phyloP scores from a whole-genome alignment of 2,329 filamentous ascomycete species.

The Pseudogymnoascus sp. region DNA sequence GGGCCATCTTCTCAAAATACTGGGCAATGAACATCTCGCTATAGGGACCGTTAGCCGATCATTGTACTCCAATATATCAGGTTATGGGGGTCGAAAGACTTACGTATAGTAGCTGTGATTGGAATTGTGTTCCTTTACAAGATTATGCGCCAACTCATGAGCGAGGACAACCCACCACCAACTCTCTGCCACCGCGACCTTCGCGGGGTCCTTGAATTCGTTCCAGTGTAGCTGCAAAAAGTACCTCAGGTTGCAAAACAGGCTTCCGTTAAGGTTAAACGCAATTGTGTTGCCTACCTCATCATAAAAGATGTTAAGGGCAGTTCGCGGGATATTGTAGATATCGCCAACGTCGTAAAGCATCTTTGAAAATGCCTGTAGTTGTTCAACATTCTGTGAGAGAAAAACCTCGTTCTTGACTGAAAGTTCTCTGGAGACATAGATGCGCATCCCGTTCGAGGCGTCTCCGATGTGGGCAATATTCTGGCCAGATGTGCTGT shows the following conservation, averaged over 20 bases:
- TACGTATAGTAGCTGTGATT: slow-evolving; percentile 77
- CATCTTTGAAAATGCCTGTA: slow-evolving; percentile 62
- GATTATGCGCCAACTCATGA: slow-evolving; percentile 91
- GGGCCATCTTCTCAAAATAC: slow-evolving; percentile 65
- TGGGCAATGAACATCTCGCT: slow-evolving; percentile 70
- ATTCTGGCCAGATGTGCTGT: slow-evolving; percentile 65
- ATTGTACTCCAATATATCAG: slow-evolving; percentile 9
- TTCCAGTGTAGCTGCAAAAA: slow-evolving; percentile 69
- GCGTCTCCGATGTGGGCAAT: slow-evolving; percentile 63
- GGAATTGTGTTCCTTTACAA: slow-evolving; percentile 68
- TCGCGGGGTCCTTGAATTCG: slow-evolving; percentile 30
- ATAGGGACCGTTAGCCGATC: slow-evolving; percentile 12
- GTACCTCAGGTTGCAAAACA: slow-evolving; percentile 91
- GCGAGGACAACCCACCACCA: slow-evolving; percentile 97
- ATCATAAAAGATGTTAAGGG: slow-evolving; percentile 84
- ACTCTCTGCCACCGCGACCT: slow-evolving; percentile 44
- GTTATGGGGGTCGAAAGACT: slow-evolving; percentile 22
- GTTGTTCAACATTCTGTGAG: slow-evolving; percentile 51
- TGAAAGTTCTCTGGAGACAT: slow-evolving; percentile 50
- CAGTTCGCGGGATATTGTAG: slow-evolving; percentile 60
- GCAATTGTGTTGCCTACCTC: slow-evolving; percentile 73
- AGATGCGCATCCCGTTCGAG: slow-evolving; percentile 64
- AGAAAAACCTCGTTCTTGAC: slow-evolving; percentile 49
- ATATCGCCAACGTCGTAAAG: slow-evolving; percentile 61
- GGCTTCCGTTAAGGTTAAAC: slow-evolving; percentile 77